These are phyloP conservation scores for Tolypocladium tundrense DNA, from an alignment of 2,329 filamentous ascomycete species.

Conservation along the genomic window DNA sequence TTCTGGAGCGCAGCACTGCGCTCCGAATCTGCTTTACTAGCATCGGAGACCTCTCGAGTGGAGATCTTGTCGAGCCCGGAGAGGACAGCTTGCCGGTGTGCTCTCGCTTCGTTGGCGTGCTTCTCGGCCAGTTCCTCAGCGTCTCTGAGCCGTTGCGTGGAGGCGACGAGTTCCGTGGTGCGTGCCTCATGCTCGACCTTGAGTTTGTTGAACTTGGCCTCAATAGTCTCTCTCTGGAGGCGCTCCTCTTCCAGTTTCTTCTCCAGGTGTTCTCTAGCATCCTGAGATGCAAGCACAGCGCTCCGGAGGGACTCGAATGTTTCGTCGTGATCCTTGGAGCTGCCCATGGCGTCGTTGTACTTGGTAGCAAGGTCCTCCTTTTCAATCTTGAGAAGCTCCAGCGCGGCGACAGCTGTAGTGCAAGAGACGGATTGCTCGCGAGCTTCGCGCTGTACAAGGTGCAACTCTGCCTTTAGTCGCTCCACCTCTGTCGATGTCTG, in stretches of 20 bases:
- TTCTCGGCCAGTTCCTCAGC: constrained; percentile 82
- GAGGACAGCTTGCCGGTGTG: constrained; percentile 74
- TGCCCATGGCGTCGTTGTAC: constrained; percentile 56
- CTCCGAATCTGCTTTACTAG: constrained; percentile 45
- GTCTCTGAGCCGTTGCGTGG: constrained; percentile 66
- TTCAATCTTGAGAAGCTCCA: constrained; percentile 73
- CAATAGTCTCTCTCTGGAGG: constrained; percentile 60
- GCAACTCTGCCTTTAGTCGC: constrained; percentile 73
- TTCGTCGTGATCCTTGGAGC: constrained; percentile 56
- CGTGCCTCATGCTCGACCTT: constrained; percentile 75
- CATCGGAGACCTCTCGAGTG: constrained; percentile 37
- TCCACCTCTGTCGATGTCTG: constrained; percentile 78
- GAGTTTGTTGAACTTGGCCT: constrained; percentile 66
- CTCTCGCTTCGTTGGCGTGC: constrained; percentile 76
- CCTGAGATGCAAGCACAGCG: constrained; percentile 68
- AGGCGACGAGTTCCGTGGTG: constrained; percentile 64
- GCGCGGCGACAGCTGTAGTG: constrained; percentile 63
- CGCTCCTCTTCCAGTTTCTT: constrained; percentile 77
- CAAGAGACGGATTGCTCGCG: constrained; percentile 72
- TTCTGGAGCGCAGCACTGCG: constrained; percentile 65
- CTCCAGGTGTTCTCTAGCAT: constrained; percentile 68
- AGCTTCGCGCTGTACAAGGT: constrained; percentile 65
- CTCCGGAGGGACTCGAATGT: constrained; percentile 67
- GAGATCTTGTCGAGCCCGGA: constrained; percentile 69
- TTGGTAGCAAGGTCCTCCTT: constrained; percentile 66